Evolutionary conservation across 371 early-diverging fungal species (phyloP).

Genomic region (Funneliformis caledonium): DNA sequence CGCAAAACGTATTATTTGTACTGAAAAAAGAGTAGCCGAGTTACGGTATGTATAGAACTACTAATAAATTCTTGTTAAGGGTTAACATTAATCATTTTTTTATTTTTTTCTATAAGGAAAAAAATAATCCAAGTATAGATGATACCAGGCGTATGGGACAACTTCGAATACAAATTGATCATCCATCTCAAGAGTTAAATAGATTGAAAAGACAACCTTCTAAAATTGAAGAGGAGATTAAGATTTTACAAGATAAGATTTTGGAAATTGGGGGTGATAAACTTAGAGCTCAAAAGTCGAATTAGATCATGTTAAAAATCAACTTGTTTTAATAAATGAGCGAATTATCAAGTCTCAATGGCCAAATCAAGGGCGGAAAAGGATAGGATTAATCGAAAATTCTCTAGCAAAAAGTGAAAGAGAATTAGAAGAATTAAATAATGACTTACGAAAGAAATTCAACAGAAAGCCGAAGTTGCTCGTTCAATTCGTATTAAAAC

Average conservation of each 20-base stretch:
- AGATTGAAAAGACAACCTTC: too few relatives aligned
- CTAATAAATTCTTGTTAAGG: neutral
- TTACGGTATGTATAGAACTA: conserved; percentile 52
- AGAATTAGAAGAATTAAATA: conserved; percentile 67
- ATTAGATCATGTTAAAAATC: too few relatives aligned
- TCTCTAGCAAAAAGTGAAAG: conserved; percentile 68
- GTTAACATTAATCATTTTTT: conserved; percentile 35
- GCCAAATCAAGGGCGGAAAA: too few relatives aligned
- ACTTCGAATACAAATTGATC: conserved; percentile 40
- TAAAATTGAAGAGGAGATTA: too few relatives aligned
- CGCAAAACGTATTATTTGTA: conserved; percentile 67
- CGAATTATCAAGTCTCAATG: too few relatives aligned
- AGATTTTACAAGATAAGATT: too few relatives aligned
- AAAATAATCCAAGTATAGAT: conserved; percentile 54
- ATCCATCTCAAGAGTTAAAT: too few relatives aligned
- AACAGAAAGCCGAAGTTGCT: conserved; percentile 54
- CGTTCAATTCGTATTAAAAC: conserved; percentile 57
- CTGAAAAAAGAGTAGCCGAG: conserved; percentile 57
- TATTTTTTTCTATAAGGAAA: neutral
- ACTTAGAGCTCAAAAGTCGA: too few relatives aligned
- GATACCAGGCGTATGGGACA: conserved; percentile 53
- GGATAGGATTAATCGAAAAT: conserved; percentile 43
- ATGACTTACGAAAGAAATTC: conserved; percentile 65
- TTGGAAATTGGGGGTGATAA: too few relatives aligned
- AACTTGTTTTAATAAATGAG: conserved; percentile 32